Evolutionary conservation across 495 filamentous ascomycete genomes (phyloP), one percentile per base, ranked within the genome.

Genomic region (Glutinoglossum americanum): DNA sequence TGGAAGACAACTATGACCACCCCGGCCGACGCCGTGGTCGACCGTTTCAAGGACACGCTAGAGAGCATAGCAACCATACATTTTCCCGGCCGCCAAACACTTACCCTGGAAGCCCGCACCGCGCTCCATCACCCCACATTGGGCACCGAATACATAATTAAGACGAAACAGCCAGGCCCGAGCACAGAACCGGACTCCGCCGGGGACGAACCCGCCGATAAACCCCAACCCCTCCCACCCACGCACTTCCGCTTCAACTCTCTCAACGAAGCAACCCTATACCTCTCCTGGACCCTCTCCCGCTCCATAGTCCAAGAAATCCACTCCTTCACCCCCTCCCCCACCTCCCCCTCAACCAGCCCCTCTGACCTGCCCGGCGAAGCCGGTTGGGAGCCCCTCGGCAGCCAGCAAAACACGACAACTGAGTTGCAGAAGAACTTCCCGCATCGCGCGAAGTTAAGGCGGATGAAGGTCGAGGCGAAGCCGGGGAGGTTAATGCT

Each of bases 61-160:
- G 60, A 57, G 23, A 51, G n/a, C 28, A 15, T 33, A 19, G 33
- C n/a, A 19, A 57, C 41, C 37, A 9, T 49, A 11, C 19, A 27
- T 27, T 33, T 45, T 17, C 56, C 56, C 11, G 56, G 56, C 13
- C 6, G 5, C 37, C 21, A 45, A 32, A 68, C 69, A 1, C 69
- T 81, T 58, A 68, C 57, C 3, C 67, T 81, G 51, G 67, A 62
- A 9, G 67, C 74, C 32, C 65, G 68, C 8, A 80, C 76, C 13
- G 72, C 64, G 41, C 61, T 76, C 28, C 66, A 65, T 19, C 51
- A 62, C 0, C 71, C 74, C 10, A 68, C 67, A 0, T 67, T 71
- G 27, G 73, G 76, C 33, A 76, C 75, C 5, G 66, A 70, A 55
- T 78, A 71, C 56, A 68, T 72, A 21, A 60, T 80, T 37, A 71